Conservation (phyloP, 768 basidiomycete genomes). For the Gymnopilus junonius region DNA sequence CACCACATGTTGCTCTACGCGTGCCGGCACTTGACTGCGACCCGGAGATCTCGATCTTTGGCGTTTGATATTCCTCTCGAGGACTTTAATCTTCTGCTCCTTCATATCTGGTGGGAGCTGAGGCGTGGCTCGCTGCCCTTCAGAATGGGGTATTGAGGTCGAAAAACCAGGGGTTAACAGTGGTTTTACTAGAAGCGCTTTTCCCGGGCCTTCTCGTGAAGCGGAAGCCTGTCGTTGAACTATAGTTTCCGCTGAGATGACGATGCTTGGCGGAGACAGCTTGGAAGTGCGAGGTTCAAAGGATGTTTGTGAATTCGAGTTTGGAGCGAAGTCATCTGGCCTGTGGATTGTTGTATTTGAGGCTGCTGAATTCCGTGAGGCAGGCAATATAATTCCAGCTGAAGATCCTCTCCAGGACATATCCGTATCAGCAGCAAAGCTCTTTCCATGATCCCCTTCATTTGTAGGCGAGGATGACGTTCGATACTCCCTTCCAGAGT, state of each 20-base stretch:
- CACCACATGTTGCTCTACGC: not conserved
- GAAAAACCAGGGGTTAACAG: constrained; percentile 66
- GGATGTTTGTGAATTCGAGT: not conserved
- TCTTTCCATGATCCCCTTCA: constrained; percentile 4
- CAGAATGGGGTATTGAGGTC: constrained; percentile 53
- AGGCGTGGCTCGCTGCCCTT: constrained; percentile 50
- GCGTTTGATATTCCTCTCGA: constrained; percentile 63
- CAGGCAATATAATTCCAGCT: constrained; percentile 35
- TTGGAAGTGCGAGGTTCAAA: not conserved
- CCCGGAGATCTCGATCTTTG: constrained; percentile 31
- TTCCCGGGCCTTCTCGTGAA: constrained; percentile 31
- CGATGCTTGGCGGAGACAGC: constrained; percentile 49
- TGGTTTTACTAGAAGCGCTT: constrained; percentile 48
- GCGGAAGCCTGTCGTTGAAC: not conserved
- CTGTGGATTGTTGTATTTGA: constrained; percentile 17
- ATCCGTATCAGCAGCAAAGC: constrained; percentile 43
- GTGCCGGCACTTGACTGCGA: constrained; percentile 4
- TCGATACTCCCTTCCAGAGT: constrained; percentile 1
- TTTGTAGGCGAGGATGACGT: not conserved
- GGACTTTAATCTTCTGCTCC: constrained; percentile 50
- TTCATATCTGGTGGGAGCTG: constrained; percentile 39
- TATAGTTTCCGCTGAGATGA: constrained; percentile 45
- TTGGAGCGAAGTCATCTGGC: constrained; percentile 15
- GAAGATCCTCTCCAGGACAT: constrained; percentile 40
- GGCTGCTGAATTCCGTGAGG: constrained; percentile 44